Evolutionary conservation across 331 rosid genomes (phyloP).

Genomic region (Malus hybrid): DNA sequence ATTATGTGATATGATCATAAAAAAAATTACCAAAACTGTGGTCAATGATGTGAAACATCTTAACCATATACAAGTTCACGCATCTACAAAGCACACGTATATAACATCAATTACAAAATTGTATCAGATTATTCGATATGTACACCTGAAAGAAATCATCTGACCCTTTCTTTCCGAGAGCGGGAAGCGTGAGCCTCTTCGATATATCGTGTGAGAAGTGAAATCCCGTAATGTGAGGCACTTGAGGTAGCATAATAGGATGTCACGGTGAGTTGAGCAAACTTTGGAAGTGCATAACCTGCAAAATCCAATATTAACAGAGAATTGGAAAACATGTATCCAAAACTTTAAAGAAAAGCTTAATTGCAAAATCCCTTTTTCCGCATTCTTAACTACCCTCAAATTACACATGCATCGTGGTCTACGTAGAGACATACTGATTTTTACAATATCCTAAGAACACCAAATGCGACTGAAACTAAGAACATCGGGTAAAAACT

Average conservation of each 20-base stretch:
- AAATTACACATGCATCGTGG: not conserved
- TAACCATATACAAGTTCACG: not conserved
- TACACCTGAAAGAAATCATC: slow-evolving; percentile 34
- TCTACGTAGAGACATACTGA: not conserved
- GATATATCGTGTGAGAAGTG: slow-evolving; percentile 80
- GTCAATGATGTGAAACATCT: too few species aligned
- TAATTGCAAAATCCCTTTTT: not conserved
- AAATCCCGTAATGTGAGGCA: slow-evolving; percentile 84
- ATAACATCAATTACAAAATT: slow-evolving; percentile 27
- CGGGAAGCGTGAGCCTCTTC: slow-evolving; percentile 53
- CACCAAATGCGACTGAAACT: not conserved
- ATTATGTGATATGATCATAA: too few species aligned
- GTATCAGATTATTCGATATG: slow-evolving; percentile 21
- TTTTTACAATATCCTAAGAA: not conserved
- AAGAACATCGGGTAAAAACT: not conserved
- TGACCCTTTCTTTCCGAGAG: slow-evolving; percentile 32
- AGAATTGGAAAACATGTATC: not conserved
- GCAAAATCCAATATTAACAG: slow-evolving; percentile 5
- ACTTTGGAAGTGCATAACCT: slow-evolving; percentile 84
- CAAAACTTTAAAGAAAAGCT: not conserved
- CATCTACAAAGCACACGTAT: slow-evolving; percentile 2
- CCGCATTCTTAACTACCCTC: not conserved
- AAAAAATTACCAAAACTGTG: too few species aligned
- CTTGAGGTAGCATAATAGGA: slow-evolving; percentile 86
- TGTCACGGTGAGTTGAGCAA: slow-evolving; percentile 74